phyloP scores from a whole-genome alignment of 768 basidiomycete species.

The Mycena floridula region DNA sequence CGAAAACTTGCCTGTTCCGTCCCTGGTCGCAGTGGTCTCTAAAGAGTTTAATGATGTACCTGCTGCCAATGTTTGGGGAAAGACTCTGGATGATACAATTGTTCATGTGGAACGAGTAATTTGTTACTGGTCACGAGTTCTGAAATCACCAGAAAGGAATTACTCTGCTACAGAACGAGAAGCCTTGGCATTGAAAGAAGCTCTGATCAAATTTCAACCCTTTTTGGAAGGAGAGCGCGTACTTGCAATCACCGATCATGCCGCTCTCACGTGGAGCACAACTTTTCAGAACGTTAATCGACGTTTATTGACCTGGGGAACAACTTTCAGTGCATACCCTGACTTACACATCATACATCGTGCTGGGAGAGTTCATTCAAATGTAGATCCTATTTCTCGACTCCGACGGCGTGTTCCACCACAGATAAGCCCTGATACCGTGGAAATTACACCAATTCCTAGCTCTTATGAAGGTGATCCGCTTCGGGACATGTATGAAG shows the following conservation, averaged over 20 bases:
- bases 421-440: neutral
- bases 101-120: slow-evolving; percentile 18
- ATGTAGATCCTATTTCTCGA: slow-evolving; percentile 4
- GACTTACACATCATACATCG: neutral
- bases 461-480: neutral
- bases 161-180: slow-evolving; percentile 22
- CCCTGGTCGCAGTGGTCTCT: slow-evolving; percentile 8
- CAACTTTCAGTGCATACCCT: slow-evolving; percentile 19
- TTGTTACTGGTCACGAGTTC: slow-evolving; percentile 16
- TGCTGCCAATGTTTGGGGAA: slow-evolving; percentile 2
- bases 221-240: too few relatives aligned
- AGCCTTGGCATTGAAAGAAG: slow-evolving; percentile 19
- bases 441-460: neutral
- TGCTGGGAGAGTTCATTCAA: neutral
- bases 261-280: slow-evolving; percentile 9
- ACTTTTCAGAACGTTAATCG: slow-evolving; percentile 11
- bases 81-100: slow-evolving; percentile 9
- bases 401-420: slow-evolving; percentile 1
- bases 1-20: slow-evolving; percentile 5
- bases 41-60: slow-evolving; percentile 4
- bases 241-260: slow-evolving; percentile 10
- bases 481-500: too few relatives aligned
- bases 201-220: too few relatives aligned
- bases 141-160: slow-evolving; percentile 16
- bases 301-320: too few relatives aligned